Evolutionary conservation across 371 early-diverging fungal species (phyloP), one percentile per base, ranked within the genome.

Genomic region (Mucor mucedo): DNA sequence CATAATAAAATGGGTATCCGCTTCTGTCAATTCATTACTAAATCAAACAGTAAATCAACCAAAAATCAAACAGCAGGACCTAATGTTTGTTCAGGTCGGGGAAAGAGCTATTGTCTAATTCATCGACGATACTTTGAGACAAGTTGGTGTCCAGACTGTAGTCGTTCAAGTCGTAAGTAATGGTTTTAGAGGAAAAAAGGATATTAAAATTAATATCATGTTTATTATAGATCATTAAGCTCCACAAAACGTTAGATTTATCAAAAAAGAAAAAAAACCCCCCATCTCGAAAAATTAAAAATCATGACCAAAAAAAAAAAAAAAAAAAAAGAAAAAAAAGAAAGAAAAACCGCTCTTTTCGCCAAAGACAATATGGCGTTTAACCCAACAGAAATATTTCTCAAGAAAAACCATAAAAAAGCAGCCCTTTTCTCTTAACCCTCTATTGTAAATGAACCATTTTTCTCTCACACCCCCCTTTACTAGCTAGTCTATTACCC

Each of bases 121-220:
- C 79, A 79, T 58, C 62, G 72, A 62, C 65, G 74, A 54, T 79
- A 79, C 44, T 79, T 76, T 68, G 79, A 79, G 54, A 79, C 76
- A 44, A 73, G 74, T 52, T 79, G 71, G 75, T 77, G 78, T 49
- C 78, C 78, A 44, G 78, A 77, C 35, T 77, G 78, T 58, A 70
- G 71, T 32, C 68, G 78, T 11, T 64, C 68, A 49, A 65, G 65
- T 47, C 54, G 73, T 76, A 69, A 71, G 70, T 48, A 59, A 49
- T 39, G 29, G 14, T 10, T n/a, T 7, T n/a, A 32, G 5, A 1
- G 6, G 1, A 14, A 4, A 14, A 14, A 21, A 4, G 47, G 6
- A 21, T 21, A 21, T 47, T 21, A 5, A 47, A 21, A 47, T 21
- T 47, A 47, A 47, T 6, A 47, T n/a, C 2, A 16, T 6, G n/a